A percentile compares a stretch with the other conserved stretches of the same genome.
phyloP scores from a whole-genome alignment of 228 moss, liverwort and hornwort species.

The Sphagnum fallax region DNA sequence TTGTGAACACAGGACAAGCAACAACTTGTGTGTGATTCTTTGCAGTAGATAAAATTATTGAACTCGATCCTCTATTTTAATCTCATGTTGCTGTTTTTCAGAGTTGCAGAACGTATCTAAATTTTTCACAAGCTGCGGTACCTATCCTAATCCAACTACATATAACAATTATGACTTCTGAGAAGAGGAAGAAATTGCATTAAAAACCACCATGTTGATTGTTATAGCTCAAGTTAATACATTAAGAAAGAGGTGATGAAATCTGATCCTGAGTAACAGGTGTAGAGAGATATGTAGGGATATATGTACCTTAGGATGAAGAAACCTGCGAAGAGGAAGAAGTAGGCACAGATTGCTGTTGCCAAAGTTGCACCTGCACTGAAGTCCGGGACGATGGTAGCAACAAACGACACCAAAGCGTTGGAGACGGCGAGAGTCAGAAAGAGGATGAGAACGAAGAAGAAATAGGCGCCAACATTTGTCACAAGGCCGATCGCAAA shows the following conservation, averaged over 20 bases:
- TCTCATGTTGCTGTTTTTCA: not conserved
- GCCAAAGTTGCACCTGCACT: slow-evolving; percentile 41
- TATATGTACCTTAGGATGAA: slow-evolving; percentile 42
- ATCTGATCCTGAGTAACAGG: too few species aligned
- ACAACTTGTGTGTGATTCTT: too few species aligned
- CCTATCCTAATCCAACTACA: not conserved
- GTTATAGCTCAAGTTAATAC: not conserved
- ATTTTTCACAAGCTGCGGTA: not conserved
- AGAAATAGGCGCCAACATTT: slow-evolving; percentile 18
- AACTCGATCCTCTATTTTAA: too few species aligned
- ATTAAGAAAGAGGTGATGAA: not conserved
- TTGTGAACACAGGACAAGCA: too few species aligned
- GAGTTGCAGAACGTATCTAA: not conserved
- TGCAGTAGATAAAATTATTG: too few species aligned
- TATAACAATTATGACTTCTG: not conserved
- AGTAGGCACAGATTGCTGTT: slow-evolving; percentile 49
- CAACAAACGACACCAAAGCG: slow-evolving; percentile 61
- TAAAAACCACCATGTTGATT: not conserved
- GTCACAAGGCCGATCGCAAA: slow-evolving; percentile 58
- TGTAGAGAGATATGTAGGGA: not conserved
- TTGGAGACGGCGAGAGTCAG: slow-evolving; percentile 58
- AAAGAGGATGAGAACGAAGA: slow-evolving; percentile 51
- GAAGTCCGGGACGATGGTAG: slow-evolving; percentile 56
- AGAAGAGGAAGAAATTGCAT: not conserved
- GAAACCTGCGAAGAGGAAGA: slow-evolving; percentile 86